Conservation (phyloP, 306 rosid species). For the Pueraria montana region DNA sequence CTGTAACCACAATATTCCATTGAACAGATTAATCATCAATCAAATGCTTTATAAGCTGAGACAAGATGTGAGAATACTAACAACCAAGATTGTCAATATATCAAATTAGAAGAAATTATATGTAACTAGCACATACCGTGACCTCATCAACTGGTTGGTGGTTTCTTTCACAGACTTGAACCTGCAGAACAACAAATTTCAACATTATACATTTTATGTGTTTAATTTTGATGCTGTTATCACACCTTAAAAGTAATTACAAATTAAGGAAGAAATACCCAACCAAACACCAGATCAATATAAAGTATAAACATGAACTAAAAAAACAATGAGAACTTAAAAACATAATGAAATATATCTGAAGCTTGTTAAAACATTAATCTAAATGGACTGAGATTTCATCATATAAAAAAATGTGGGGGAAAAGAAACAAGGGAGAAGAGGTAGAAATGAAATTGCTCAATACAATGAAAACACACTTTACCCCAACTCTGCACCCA, state of each 20-base stretch:
- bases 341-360: slow-evolving; percentile 8
- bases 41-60: not conserved
- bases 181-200: slow-evolving; percentile 58
- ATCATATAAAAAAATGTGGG: not conserved
- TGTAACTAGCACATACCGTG: slow-evolving; percentile 69
- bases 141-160: slow-evolving; percentile 96
- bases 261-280: slow-evolving; percentile 15
- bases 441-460: slow-evolving; percentile 10
- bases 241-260: slow-evolving; percentile 5
- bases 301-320: not conserved
- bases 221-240: slow-evolving; percentile 23
- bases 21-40: slow-evolving; percentile 30
- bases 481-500: not conserved
- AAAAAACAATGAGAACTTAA: not conserved
- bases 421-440: not conserved
- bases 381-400: no score
- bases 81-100: slow-evolving; percentile 5
- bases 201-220: slow-evolving; percentile 1
- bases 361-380: not conserved
- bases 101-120: slow-evolving; percentile 32
- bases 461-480: not conserved
- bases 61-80: not conserved
- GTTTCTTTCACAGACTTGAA: slow-evolving; percentile 96
- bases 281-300: slow-evolving; percentile 5
- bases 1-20: slow-evolving; percentile 57